These are phyloP conservation scores for Monilinia fructicola DNA, from an alignment of 2,329 filamentous ascomycete species.

Conservation along the genomic window DNA sequence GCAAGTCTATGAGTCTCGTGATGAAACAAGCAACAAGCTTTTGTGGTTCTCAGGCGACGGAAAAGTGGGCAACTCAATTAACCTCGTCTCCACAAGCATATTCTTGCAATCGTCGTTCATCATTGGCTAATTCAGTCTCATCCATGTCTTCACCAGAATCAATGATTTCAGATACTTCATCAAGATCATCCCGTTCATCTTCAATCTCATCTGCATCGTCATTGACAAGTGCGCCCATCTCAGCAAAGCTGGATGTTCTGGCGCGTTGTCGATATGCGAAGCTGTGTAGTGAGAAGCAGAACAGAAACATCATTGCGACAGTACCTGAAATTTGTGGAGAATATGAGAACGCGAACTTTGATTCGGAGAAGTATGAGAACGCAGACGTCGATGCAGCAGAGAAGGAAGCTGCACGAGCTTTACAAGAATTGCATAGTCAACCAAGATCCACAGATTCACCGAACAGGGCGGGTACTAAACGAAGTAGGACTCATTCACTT, in stretches of 20 bases:
- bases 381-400: slow-evolving; percentile 47
- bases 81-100: slow-evolving; percentile 54
- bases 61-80: slow-evolving; percentile 52
- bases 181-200: slow-evolving; percentile 60
- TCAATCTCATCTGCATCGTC: slow-evolving; percentile 64
- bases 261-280: slow-evolving; percentile 64
- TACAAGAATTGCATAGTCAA: slow-evolving; percentile 61
- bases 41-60: slow-evolving; percentile 50
- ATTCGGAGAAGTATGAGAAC: slow-evolving; percentile 43
- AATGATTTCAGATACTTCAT: slow-evolving; percentile 61
- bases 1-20: slow-evolving; percentile 59
- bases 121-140: slow-evolving; percentile 62
- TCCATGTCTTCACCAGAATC: slow-evolving; percentile 65
- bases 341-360: slow-evolving; percentile 43
- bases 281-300: slow-evolving; percentile 56
- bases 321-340: slow-evolving; percentile 58
- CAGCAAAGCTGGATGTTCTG: slow-evolving; percentile 57
- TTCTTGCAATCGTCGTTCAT: slow-evolving; percentile 56
- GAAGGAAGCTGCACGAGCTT: slow-evolving; percentile 54
- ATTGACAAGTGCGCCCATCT: slow-evolving; percentile 57
- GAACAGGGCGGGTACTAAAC: slow-evolving; percentile 51
- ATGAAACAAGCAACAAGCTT: slow-evolving; percentile 55
- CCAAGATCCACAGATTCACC: slow-evolving; percentile 45
- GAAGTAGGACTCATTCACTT: slow-evolving; percentile 58
- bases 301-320: slow-evolving; percentile 54